Evolutionary conservation across 2,329 filamentous ascomycete species (phyloP).

Genomic region (Volutella citrinella): DNA sequence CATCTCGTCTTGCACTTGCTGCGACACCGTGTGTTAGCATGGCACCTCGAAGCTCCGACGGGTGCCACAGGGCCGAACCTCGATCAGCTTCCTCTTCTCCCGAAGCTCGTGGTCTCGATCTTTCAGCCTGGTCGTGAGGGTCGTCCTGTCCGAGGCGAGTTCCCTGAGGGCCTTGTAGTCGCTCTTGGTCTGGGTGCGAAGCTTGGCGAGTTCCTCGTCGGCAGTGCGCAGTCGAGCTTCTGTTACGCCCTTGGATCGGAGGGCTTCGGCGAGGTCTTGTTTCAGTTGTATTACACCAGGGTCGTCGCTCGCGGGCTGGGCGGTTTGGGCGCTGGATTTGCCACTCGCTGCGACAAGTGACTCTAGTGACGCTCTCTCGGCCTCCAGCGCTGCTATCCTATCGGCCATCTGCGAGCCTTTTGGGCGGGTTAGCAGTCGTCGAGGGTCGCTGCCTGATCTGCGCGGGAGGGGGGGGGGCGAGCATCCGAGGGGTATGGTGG

Average conservation of each 20-base stretch:
- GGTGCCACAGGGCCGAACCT: no score
- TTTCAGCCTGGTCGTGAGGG: constrained; percentile 63
- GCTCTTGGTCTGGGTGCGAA: constrained; percentile 58
- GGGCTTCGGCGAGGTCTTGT: constrained; percentile 71
- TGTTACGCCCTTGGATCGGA: constrained; percentile 69
- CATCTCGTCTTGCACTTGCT: constrained; percentile 90
- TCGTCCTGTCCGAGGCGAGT: constrained; percentile 60
- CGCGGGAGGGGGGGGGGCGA: constrained; percentile 11
- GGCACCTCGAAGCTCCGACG: no score
- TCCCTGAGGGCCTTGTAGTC: constrained; percentile 60
- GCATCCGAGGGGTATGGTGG: constrained; percentile 5
- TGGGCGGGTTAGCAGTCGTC: constrained; percentile 15
- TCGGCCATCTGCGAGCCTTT: constrained; percentile 65
- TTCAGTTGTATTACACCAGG: constrained; percentile 49
- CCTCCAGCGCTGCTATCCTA: constrained; percentile 61
- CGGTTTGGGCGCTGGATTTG: constrained; percentile 13
- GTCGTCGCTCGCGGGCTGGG: constrained; percentile 25
- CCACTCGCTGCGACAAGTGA: constrained; percentile 24
- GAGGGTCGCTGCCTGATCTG: constrained; percentile 4
- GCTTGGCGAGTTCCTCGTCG: constrained; percentile 60
- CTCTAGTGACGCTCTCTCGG: constrained; percentile 48
- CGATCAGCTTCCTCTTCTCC: constrained; percentile 79
- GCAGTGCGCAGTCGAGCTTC: constrained; percentile 61
- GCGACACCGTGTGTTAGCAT: constrained; percentile 1
- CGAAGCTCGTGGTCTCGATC: constrained; percentile 84